Base-by-base conservation (phyloP, 75 land plant species). In the Azolla pinnata region DNA sequence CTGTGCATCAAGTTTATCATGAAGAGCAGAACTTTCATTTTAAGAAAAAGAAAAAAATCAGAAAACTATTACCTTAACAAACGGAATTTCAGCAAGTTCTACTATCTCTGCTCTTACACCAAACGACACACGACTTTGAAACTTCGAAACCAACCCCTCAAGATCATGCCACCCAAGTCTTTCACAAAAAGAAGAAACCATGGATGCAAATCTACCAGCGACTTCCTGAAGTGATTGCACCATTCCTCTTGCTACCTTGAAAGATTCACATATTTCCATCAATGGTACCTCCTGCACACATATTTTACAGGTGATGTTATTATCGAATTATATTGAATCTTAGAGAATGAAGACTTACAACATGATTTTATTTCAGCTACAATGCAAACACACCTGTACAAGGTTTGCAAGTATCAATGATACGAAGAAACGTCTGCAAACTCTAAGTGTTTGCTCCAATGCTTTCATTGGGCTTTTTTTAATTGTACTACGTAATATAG, bases 91-190 rank as follows among this genome's bases (percentile, higher is more conserved):
- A 54, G 96, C 87, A 4, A 93, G 90, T 44, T 88, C 99, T 17
- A 76, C 96, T 63, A 93, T 93, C 67, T 93, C 99, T 55, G 99
- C 96, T 67, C 82, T 72, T 16, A 93, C 99, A 31, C 99, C 99
- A 83, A 93, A 93, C 33, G 87, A 93, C 45, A 93, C 96, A 46
- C 99, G 90, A 61, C 77, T 89, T 63, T 89, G 99, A 45, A 93
- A 93, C 68, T 89, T 93, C n/a, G 88, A 79, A 60, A 93, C 79
- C 60, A 93, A 68, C 25, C 96, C 90, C 62, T 86, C 96, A 25
- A 93, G 51, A 66, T 93, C 99, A 66, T 83, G 72, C 99, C 99
- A 93, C 32, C 90, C 90, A 54, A 93, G 90, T 63, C 99, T 83
- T 67, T 89, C 90, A 67, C 99, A 93, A 60, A 93, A 93, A 9